Conservation (phyloP, 768 basidiomycete species). For the Pleurotus tuoliensis region DNA sequence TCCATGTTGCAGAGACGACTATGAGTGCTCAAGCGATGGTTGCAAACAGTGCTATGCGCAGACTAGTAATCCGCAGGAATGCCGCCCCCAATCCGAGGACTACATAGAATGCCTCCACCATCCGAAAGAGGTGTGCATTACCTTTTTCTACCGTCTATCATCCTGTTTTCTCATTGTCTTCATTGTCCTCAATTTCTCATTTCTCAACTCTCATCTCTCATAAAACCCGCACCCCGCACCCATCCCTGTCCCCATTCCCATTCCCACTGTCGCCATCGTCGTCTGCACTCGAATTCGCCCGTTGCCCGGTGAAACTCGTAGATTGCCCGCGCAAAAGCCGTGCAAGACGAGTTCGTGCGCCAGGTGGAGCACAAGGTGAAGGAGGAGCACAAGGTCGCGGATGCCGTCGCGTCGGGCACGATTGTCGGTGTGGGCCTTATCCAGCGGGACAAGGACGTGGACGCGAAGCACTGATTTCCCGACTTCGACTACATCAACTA, state of each 20-base stretch:
- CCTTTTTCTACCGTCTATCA: too few species aligned
- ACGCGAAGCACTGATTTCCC: background rate
- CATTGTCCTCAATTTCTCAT: background rate
- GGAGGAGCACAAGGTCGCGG: conserved; percentile 69
- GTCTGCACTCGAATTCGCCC: background rate
- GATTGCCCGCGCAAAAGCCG: conserved; percentile 49
- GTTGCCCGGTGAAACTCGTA: conserved; percentile 22
- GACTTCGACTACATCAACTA: too few species aligned
- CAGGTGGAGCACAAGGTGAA: conserved; percentile 61
- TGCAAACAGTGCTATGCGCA: conserved; percentile 73
- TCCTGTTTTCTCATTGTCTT: background rate
- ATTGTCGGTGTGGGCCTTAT: conserved; percentile 77
- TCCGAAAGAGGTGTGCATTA: conserved; percentile 70
- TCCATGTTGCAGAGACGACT: background rate
- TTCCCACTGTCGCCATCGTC: background rate
- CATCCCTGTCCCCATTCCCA: too few species aligned
- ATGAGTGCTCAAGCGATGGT: background rate
- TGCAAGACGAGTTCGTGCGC: conserved; percentile 70
- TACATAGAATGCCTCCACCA: conserved; percentile 92
- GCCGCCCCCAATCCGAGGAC: conserved; percentile 70
- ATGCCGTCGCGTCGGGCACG: conserved; percentile 68
- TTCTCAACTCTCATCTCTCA: background rate
- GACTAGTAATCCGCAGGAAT: conserved; percentile 71
- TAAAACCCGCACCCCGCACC: background rate
- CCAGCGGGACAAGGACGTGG: conserved; percentile 38